phyloP scores from a whole-genome alignment of 2,329 filamentous ascomycete genomes.

The Huntiella abstrusa region DNA sequence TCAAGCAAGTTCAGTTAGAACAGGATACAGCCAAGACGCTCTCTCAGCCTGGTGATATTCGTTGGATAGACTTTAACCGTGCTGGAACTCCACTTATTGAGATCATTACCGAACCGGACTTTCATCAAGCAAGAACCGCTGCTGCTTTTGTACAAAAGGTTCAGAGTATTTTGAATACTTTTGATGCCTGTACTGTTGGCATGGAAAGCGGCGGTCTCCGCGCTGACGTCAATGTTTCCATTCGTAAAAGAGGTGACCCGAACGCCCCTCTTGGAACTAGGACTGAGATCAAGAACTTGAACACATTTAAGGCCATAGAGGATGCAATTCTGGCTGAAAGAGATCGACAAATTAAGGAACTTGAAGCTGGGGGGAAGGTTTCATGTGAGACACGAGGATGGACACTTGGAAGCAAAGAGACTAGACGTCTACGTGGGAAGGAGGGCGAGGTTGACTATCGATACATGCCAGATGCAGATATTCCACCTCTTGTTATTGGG shows the following conservation, averaged over 20 bases:
- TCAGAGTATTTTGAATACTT: conserved; percentile 57
- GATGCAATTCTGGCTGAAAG: conserved; percentile 86
- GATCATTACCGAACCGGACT: conserved; percentile 80
- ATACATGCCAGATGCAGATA: conserved; percentile 94
- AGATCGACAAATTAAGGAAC: conserved; percentile 64
- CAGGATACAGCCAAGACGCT: conserved; percentile 95
- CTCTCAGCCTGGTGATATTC: conserved; percentile 50
- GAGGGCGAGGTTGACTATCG: conserved; percentile 95
- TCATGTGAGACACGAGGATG: conserved; percentile 84
- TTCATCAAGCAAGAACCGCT: conserved; percentile 72
- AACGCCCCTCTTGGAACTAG: conserved; percentile 48
- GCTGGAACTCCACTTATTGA: conserved; percentile 83
- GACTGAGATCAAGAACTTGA: conserved; percentile 95
- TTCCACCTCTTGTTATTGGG: conserved; percentile 61
- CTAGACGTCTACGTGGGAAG: conserved; percentile 67
- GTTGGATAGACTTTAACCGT: conserved; percentile 85
- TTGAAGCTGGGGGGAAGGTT: conserved; percentile 56
- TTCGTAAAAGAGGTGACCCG: conserved; percentile 34
- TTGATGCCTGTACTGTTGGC: conserved; percentile 71
- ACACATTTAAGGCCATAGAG: conserved; percentile 85
- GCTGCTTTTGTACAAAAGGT: conserved; percentile 80
- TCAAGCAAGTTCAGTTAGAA: conserved; percentile 91
- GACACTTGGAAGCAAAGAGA: conserved; percentile 70
- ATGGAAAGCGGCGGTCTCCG: conserved; percentile 87
- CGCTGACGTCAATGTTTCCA: conserved; percentile 89